A percentile compares a stretch with the other conserved stretches of the same genome.
phyloP scores from a whole-genome alignment of 2,329 filamentous ascomycete genomes.

The Rhynchosporium graminicola region DNA sequence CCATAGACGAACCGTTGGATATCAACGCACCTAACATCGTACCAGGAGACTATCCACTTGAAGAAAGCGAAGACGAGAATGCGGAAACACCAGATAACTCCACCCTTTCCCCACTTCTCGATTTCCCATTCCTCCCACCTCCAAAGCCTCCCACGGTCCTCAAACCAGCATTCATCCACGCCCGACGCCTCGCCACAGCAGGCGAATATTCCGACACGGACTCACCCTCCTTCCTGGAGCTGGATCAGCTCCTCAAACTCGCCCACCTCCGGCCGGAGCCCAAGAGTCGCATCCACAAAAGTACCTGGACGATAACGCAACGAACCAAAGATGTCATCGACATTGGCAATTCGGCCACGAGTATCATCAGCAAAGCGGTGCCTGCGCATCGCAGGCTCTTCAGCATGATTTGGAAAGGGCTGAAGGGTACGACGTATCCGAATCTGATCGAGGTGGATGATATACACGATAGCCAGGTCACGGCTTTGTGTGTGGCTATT shows the following conservation, averaged over 20 bases:
- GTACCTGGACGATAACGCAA: conserved; percentile 27
- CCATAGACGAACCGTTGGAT: conserved; percentile 1
- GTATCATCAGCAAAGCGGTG: conserved; percentile 23
- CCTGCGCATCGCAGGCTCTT: conserved; percentile 20
- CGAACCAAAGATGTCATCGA: conserved; percentile 10
- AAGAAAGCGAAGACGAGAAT: background rate
- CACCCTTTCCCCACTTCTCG: background rate
- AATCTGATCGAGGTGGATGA: conserved; percentile 28
- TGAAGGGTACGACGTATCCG: conserved; percentile 20
- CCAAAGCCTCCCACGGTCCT: background rate
- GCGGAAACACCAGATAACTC: background rate
- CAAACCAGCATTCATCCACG: conserved; percentile 23
- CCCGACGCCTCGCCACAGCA: conserved; percentile 14
- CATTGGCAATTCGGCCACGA: conserved; percentile 7
- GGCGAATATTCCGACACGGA: conserved; percentile 28
- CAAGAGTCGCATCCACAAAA: conserved; percentile 12
- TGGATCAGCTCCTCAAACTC: conserved; percentile 24
- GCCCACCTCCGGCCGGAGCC: background rate
- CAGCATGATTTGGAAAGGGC: conserved; percentile 16
- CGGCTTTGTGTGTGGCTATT: conserved; percentile 25
- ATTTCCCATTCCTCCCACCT: background rate
- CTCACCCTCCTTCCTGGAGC: conserved; percentile 8
- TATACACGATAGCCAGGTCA: conserved; percentile 20
- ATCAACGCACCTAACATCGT: background rate
- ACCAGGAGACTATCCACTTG: background rate